Evolutionary conservation across 2,329 filamentous ascomycete genomes (phyloP).

Genomic region (Lasiodiplodia theobromae): DNA sequence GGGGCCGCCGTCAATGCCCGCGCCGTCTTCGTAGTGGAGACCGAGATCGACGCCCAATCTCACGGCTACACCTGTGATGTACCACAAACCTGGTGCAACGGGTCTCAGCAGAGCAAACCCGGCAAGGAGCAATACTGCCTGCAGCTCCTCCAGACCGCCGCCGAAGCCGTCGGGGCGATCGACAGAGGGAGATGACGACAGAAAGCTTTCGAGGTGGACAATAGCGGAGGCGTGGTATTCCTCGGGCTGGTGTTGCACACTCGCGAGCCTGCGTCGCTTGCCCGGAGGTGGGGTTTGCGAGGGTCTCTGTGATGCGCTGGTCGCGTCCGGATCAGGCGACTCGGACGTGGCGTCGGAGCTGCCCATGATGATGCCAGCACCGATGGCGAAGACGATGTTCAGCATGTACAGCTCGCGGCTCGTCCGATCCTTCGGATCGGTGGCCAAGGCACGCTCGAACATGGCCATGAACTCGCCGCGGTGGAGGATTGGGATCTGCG

Average conservation of each 20-base stretch:
- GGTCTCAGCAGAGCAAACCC: slow-evolving; percentile 91
- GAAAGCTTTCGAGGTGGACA: slow-evolving; percentile 85
- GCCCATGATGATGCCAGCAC: slow-evolving; percentile 87
- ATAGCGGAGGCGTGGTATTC: slow-evolving; percentile 97
- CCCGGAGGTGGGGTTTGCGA: slow-evolving; percentile 42
- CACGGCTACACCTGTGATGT: slow-evolving; percentile 93
- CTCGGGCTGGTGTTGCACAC: slow-evolving; percentile 79
- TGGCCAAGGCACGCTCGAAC: slow-evolving; percentile 81
- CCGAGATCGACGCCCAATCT: slow-evolving; percentile 90
- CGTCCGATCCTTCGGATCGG: slow-evolving; percentile 70
- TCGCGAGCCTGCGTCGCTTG: slow-evolving; percentile 50
- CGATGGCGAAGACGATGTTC: slow-evolving; percentile 97
- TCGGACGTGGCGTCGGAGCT: slow-evolving; percentile 47
- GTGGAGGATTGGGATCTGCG: slow-evolving; percentile 92
- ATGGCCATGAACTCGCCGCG: slow-evolving; percentile 87
- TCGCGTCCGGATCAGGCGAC: slow-evolving; percentile 32
- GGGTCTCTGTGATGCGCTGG: slow-evolving; percentile 35
- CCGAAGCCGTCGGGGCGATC: slow-evolving; percentile 70
- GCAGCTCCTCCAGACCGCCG: slow-evolving; percentile 90
- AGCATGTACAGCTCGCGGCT: slow-evolving; percentile 89
- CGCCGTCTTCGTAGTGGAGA: slow-evolving; percentile 89
- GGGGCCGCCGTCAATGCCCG: slow-evolving; percentile 64
- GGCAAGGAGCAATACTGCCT: slow-evolving; percentile 88
- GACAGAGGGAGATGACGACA: slow-evolving; percentile 68
- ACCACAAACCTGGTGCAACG: slow-evolving; percentile 93